Evolutionary conservation across 2,329 filamentous ascomycete species (phyloP), one percentile per base, ranked within the genome.

Genomic region (Fusarium hostae): DNA sequence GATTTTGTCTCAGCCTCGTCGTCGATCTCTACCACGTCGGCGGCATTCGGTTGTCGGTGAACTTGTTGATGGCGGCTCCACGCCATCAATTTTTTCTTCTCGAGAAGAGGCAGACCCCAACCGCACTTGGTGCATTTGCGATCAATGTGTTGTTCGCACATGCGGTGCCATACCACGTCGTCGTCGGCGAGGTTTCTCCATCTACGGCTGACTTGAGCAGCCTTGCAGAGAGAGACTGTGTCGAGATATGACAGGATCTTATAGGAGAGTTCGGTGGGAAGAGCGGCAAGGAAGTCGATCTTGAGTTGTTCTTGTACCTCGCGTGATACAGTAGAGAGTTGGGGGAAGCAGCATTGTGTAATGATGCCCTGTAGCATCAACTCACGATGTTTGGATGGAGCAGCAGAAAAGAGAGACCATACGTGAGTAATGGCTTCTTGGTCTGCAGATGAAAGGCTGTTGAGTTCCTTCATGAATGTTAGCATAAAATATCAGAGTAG

Each of bases 111-210:
- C 66, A 99, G 82, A 5, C 96, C 96, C 94, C 95, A 98, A 28
- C 96, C 95, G 79, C 96, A 99, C 79, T 96, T 97, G 66, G 91
- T 95, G 81, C 95, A 98, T 79, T 97, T 97, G 67, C 94, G 87
- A 79, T 97, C 94, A 75, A 98, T 97, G 80, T 97, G 95, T 79
- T 98, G 95, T 81, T 97, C 94, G 79, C 96, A 99, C 95, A 98
- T 98, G 71, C 92, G 92, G 79, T 98, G 82, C 96, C 96, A 99
- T 7, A 99, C 95, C 12, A 97, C 92, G 80, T 99, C 95, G 78
- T 98, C 95, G 76, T 98, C 96, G n/a, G 96, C 95, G 43, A 99
- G 84, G 63, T 89, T 89, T 69, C 94, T 89, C 96, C 96, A 99
- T 75, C 91, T 88, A 64, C 91, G 89, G 79, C 94, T 98, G 60